A percentile compares a stretch with the other conserved stretches of the same genome.
Conservation (phyloP, 768 basidiomycete species). For the Trichaptum fuscoviolaceum region DNA sequence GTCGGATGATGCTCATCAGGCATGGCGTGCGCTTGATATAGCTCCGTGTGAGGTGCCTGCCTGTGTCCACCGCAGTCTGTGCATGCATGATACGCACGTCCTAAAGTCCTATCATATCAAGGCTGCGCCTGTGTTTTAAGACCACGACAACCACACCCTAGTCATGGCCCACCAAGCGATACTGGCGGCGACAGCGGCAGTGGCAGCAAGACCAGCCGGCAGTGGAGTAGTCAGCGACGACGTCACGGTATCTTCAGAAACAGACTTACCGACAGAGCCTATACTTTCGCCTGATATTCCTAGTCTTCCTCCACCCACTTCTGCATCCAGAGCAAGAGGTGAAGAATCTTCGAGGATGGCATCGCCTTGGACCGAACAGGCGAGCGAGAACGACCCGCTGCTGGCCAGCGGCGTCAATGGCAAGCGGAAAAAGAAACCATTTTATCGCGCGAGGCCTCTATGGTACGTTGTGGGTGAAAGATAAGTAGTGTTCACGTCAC, state of each 20-base stretch:
- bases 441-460: constrained; percentile 44
- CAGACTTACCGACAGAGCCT: not conserved
- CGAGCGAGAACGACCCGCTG: constrained; percentile 27
- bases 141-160: not conserved
- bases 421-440: constrained; percentile 34
- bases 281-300: not conserved
- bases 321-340: not conserved
- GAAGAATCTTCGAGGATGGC: not conserved
- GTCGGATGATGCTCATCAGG: not conserved
- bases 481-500: not conserved
- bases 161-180: not conserved
- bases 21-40: not conserved
- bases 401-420: constrained; percentile 15
- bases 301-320: not conserved
- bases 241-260: not conserved
- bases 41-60: not conserved
- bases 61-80: not conserved
- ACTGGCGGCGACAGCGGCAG: not conserved
- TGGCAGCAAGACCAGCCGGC: not conserved
- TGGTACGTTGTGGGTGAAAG: constrained; percentile 29
- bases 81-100: not conserved
- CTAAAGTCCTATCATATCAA: not conserved
- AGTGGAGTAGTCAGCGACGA: not conserved
- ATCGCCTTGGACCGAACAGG: not conserved
- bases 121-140: not conserved